Evolutionary conservation across 2,329 filamentous ascomycete genomes (phyloP).

Genomic region (Boeremia lycopersici): DNA sequence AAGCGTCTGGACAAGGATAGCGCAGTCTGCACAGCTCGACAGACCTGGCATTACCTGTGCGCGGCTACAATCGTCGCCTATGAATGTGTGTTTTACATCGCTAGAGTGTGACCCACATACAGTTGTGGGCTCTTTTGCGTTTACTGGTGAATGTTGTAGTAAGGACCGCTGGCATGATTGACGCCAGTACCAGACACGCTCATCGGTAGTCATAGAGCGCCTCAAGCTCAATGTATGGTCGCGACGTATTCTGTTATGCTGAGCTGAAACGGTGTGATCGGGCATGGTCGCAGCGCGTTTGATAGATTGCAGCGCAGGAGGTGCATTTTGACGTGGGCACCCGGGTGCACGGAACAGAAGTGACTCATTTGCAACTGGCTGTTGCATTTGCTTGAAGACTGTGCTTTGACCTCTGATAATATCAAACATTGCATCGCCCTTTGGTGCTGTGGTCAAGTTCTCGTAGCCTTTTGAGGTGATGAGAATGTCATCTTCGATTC

Average conservation of each 20-base stretch:
- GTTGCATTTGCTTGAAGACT: not conserved
- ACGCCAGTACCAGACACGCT: slow-evolving; percentile 28
- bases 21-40: slow-evolving; percentile 30
- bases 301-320: slow-evolving; percentile 21
- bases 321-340: slow-evolving; percentile 21
- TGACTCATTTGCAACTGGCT: slow-evolving; percentile 3
- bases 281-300: slow-evolving; percentile 34
- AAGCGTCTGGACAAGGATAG: slow-evolving; percentile 32
- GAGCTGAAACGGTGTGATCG: slow-evolving; percentile 12
- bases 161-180: slow-evolving; percentile 1
- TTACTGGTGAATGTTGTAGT: not conserved
- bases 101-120: slow-evolving; percentile 26
- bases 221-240: slow-evolving; percentile 27
- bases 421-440: slow-evolving; percentile 68
- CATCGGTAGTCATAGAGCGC: slow-evolving; percentile 33
- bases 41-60: not conserved
- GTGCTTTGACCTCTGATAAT: slow-evolving; percentile 50
- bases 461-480: slow-evolving; percentile 72
- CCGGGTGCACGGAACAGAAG: slow-evolving; percentile 35
- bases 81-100: slow-evolving; percentile 24
- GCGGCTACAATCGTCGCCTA: slow-evolving; percentile 8
- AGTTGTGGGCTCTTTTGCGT: slow-evolving; percentile 1
- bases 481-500: slow-evolving; percentile 75
- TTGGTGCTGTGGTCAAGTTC: slow-evolving; percentile 74
- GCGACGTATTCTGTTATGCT: slow-evolving; percentile 16